Evolutionary conservation across 2,329 filamentous ascomycete genomes (phyloP).

Genomic region (Pseudonectria foliicola): DNA sequence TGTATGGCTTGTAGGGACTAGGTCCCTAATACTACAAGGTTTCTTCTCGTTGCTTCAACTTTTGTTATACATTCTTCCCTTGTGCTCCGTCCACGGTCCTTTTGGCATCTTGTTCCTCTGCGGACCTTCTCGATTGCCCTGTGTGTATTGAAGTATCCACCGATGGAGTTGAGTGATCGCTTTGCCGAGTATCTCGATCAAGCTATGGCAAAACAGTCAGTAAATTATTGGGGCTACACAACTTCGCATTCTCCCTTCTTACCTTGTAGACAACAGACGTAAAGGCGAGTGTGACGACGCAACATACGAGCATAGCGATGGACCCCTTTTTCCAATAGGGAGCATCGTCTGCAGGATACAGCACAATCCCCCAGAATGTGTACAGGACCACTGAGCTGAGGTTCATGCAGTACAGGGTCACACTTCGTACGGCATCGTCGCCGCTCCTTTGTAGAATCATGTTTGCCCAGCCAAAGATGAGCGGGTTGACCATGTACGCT

Average conservation of each 20-base stretch:
- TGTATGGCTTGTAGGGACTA: no score
- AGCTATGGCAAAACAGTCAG: no score
- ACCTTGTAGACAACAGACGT: constrained; percentile 13
- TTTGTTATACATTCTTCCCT: no score
- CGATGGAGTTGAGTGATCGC: no score
- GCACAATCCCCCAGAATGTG: constrained; percentile 37
- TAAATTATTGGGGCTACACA: no score
- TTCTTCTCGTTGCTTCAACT: no score
- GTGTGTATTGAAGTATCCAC: no score
- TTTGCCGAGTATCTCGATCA: no score
- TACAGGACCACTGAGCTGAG: constrained; percentile 32
- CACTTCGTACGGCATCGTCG: constrained; percentile 33
- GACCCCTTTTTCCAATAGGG: constrained; percentile 32
- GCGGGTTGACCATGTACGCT: constrained; percentile 19
- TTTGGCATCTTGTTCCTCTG: no score
- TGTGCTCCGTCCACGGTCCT: no score
- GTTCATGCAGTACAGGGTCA: constrained; percentile 35
- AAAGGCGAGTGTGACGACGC: constrained; percentile 11
- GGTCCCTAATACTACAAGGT: no score
- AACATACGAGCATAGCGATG: constrained; percentile 16
- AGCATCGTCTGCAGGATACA: constrained; percentile 35
- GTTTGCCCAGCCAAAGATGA: constrained; percentile 21
- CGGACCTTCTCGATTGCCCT: no score
- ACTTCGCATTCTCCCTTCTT: not conserved
- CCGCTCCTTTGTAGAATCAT: constrained; percentile 16